phyloP scores from a whole-genome alignment of 1,284 basidiomycete genomes.

The Leucoagaricus sp. region DNA sequence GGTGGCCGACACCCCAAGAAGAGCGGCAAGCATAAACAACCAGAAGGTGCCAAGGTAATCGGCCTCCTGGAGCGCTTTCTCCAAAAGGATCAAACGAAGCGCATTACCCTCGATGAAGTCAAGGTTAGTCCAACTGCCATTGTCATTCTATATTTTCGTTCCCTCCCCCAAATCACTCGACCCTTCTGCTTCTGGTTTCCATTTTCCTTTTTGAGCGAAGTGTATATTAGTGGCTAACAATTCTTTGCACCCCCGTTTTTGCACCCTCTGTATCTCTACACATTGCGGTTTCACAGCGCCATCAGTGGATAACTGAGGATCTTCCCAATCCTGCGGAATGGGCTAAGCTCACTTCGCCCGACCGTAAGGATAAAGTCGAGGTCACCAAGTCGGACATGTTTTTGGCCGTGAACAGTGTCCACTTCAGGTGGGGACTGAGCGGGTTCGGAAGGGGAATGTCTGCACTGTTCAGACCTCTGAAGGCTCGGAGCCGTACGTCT shows the following conservation, averaged over 20 bases:
- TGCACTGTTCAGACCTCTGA: conserved; percentile 12
- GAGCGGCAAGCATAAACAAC: conserved; percentile 23
- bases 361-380: conserved; percentile 31
- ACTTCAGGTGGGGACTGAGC: conserved; percentile 46
- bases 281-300: conserved; percentile 37
- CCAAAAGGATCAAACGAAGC: conserved; percentile 78
- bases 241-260: conserved; percentile 15
- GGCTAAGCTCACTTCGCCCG: conserved; percentile 71
- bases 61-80: conserved; percentile 77
- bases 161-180: conserved; percentile 16
- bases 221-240: conserved; percentile 11
- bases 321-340: conserved; percentile 75
- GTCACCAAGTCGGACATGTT: conserved; percentile 84
- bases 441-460: conserved; percentile 14
- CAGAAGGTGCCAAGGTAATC: conserved; percentile 63
- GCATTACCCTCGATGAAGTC: conserved; percentile 83
- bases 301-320: conserved; percentile 80
- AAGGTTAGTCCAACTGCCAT: conserved; percentile 61
- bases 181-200: conserved; percentile 17
- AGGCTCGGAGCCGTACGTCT: conserved; percentile 6
- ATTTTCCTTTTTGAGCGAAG: conserved; percentile 11
- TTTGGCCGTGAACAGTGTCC: conserved; percentile 68
- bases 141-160: conserved; percentile 13
- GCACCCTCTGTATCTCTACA: neutral
- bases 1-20: conserved; percentile 53